Conservation (phyloP, 2,329 filamentous ascomycete species). For the Ambrosiella xylebori region DNA sequence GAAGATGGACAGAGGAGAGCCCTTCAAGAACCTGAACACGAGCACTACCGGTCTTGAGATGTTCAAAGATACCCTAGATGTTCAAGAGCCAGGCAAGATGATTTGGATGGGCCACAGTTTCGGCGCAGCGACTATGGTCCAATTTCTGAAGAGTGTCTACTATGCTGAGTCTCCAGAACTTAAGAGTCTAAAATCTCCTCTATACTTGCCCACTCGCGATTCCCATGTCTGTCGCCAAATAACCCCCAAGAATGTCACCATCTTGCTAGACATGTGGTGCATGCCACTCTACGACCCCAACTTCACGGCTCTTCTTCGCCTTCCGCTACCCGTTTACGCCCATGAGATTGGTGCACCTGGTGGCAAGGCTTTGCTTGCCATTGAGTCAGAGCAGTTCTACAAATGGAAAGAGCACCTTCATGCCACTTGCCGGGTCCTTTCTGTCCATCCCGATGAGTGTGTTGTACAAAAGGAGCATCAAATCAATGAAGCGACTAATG, state of each 20-base stretch:
- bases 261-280: slow-evolving; percentile 69
- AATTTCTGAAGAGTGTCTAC: slow-evolving; percentile 65
- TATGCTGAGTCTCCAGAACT: slow-evolving; percentile 37
- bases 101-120: slow-evolving; percentile 70
- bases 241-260: slow-evolving; percentile 44
- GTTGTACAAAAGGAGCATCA: slow-evolving; percentile 26
- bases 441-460: slow-evolving; percentile 31
- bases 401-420: slow-evolving; percentile 61
- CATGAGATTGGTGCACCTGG: slow-evolving; percentile 31
- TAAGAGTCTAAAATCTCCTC: slow-evolving; percentile 31
- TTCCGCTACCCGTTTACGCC: slow-evolving; percentile 55
- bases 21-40: slow-evolving; percentile 35
- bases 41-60: slow-evolving; percentile 31
- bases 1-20: slow-evolving; percentile 41
- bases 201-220: slow-evolving; percentile 40
- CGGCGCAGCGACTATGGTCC: slow-evolving; percentile 55
- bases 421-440: slow-evolving; percentile 48
- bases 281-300: slow-evolving; percentile 49
- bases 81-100: slow-evolving; percentile 55
- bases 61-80: slow-evolving; percentile 45
- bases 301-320: slow-evolving; percentile 47
- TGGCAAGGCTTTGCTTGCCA: slow-evolving; percentile 44
- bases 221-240: slow-evolving; percentile 48
- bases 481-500: slow-evolving; percentile 5
- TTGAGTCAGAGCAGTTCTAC: slow-evolving; percentile 62